phyloP scores from a whole-genome alignment of 2,329 filamentous ascomycete genomes.

The Scytalidium sp. region DNA sequence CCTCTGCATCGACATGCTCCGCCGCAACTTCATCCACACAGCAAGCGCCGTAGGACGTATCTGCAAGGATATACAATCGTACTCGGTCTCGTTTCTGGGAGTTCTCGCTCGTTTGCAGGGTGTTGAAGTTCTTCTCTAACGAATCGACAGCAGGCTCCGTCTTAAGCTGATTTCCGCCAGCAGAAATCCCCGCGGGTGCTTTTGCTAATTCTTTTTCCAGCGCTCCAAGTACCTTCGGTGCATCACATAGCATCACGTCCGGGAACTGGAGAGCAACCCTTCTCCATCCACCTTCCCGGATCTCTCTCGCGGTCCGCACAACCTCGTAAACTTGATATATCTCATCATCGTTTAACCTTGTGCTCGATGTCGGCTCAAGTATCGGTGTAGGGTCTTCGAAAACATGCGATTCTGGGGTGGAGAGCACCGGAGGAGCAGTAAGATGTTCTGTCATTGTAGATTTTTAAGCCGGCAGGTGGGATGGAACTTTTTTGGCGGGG shows the following conservation, averaged over 20 bases:
- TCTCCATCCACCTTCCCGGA: slow-evolving; percentile 67
- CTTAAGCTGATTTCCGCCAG: slow-evolving; percentile 5
- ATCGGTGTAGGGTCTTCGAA: slow-evolving; percentile 46
- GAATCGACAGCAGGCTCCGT: slow-evolving; percentile 6
- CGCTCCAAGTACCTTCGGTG: slow-evolving; percentile 71
- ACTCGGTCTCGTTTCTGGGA: background rate
- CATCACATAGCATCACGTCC: slow-evolving; percentile 86
- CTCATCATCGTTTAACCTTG: slow-evolving; percentile 55
- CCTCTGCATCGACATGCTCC: slow-evolving; percentile 86
- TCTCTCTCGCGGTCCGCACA: slow-evolving; percentile 71
- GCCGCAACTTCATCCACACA: slow-evolving; percentile 97
- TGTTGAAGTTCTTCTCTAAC: slow-evolving; percentile 16
- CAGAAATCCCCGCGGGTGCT: background rate
- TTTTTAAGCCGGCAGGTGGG: background rate
- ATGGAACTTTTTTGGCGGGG: background rate
- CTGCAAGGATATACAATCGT: slow-evolving; percentile 78
- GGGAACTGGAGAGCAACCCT: slow-evolving; percentile 93
- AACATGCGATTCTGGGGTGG: slow-evolving; percentile 59
- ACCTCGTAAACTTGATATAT: slow-evolving; percentile 81
- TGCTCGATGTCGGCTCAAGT: slow-evolving; percentile 27
- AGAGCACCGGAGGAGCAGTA: slow-evolving; percentile 56
- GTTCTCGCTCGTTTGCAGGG: slow-evolving; percentile 3
- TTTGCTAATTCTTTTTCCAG: slow-evolving; percentile 49
- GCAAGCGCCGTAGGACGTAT: slow-evolving; percentile 95
- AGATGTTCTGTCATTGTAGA: slow-evolving; percentile 42